Percentiles rank a stretch among this genome's conserved stretches.
Conservation (phyloP, 2,329 filamentous ascomycete genomes). For the Epichloe aotearoae region DNA sequence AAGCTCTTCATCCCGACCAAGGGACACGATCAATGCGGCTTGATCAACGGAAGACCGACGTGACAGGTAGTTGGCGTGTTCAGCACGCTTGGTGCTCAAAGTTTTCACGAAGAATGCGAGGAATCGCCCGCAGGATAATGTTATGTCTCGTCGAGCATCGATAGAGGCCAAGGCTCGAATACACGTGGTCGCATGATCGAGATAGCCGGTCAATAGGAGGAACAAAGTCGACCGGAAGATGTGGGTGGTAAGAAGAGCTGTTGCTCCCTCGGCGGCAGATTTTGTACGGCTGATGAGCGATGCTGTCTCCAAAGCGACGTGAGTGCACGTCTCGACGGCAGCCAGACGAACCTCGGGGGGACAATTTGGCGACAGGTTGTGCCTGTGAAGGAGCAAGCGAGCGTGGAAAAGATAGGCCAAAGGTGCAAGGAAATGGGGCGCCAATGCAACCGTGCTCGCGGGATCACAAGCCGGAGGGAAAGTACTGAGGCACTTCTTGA, state of each 20-base stretch:
- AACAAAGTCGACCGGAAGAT: slow-evolving; percentile 79
- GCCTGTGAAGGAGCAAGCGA: slow-evolving; percentile 74
- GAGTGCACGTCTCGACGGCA: slow-evolving; percentile 66
- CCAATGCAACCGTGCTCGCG: slow-evolving; percentile 50
- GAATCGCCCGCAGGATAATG: slow-evolving; percentile 67
- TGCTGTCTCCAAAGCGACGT: slow-evolving; percentile 65
- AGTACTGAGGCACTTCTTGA: slow-evolving; percentile 57
- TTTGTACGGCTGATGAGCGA: slow-evolving; percentile 56
- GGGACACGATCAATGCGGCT: slow-evolving; percentile 18
- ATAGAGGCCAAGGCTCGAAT: slow-evolving; percentile 60
- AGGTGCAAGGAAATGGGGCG: slow-evolving; percentile 61
- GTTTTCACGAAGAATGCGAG: slow-evolving; percentile 66
- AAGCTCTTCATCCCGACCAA: slow-evolving; percentile 65
- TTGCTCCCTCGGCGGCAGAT: slow-evolving; percentile 52
- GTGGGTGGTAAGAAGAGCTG: slow-evolving; percentile 65
- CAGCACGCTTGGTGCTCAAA: slow-evolving; percentile 42
- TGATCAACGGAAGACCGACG: slow-evolving; percentile 20
- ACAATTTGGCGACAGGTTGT: slow-evolving; percentile 69
- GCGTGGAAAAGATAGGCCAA: slow-evolving; percentile 69
- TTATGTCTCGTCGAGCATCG: slow-evolving; percentile 57
- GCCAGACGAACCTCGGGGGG: slow-evolving; percentile 49
- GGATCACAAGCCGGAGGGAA: slow-evolving; percentile 67
- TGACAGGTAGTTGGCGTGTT: slow-evolving; percentile 28
- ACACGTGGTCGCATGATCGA: slow-evolving; percentile 58
- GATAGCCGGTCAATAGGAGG: slow-evolving; percentile 61